phyloP scores from a whole-genome alignment of 345 rosid species.

The Salix arbutifolia region DNA sequence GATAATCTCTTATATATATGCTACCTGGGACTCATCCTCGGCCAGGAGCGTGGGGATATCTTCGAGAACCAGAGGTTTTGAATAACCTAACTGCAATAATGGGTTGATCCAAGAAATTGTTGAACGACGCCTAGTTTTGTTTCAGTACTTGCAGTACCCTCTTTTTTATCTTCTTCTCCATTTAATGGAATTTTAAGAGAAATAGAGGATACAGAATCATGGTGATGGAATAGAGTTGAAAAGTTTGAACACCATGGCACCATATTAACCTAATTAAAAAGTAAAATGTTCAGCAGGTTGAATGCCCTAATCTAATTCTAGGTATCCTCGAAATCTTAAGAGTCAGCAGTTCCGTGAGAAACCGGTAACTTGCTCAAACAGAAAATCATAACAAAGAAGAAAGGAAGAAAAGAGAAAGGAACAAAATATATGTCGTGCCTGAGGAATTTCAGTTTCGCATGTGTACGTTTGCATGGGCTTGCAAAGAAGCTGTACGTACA shows the following conservation, averaged over 20 bases:
- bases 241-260: neutral
- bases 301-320: no score
- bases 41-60: constrained; percentile 57
- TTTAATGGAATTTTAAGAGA: neutral
- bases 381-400: no score
- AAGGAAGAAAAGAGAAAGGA: no score
- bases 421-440: no score
- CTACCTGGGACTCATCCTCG: constrained; percentile 53
- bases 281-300: no score
- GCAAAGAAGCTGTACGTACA: no score
- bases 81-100: constrained; percentile 53
- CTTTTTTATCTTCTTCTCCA: neutral
- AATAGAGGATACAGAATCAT: neutral
- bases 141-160: constrained; percentile 10
- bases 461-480: no score
- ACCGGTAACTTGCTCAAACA: no score
- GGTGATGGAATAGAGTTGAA: neutral
- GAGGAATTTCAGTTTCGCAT: no score
- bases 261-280: neutral
- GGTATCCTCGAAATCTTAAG: no score
- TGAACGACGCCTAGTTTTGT: constrained; percentile 38
- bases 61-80: constrained; percentile 46
- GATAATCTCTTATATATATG: constrained; percentile 53
- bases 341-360: no score
- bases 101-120: constrained; percentile 67